Evolutionary conservation across 2,329 filamentous ascomycete species (phyloP), one percentile per base, ranked within the genome.

Genomic region (Exophiala sideris): DNA sequence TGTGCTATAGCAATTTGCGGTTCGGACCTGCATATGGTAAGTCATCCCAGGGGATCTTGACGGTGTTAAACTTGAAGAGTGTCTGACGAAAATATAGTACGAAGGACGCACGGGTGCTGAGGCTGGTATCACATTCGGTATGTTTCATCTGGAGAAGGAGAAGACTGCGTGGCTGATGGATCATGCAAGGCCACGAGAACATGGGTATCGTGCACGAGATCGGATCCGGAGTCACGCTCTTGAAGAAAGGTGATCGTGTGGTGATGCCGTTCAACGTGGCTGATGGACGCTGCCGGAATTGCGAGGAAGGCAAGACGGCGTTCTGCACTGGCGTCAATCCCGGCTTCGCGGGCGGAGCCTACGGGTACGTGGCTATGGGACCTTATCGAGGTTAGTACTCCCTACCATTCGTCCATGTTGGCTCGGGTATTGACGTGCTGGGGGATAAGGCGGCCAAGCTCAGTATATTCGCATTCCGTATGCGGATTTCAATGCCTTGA

Each of bases 241-340:
- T 86, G 12, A 79, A 85, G 62, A 81, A 83, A 59, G 82, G 83
- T 2, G 83, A 86, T 57, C 76, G 83, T 1, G 79, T 86, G 3
- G 82, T 86, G 2, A 77, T 86, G 67, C 83, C 83, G 0, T 86
- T 85, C 71, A 85, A 85, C 51, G 82, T 85, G 1, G 82, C 82
- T 5, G 81, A 84, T 60, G 82, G 82, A 1, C 74, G 82, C 10
- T 86, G 83, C 66, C 75, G 77, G 14, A 85, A 85, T 61, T 85
- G 83, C 54, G 83, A 86, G 62, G 80, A 85, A 59, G 82, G 83
- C 2, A 77, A 76, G 54, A 86, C 83, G 1, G 83, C 82, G 0
- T 86, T 86, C 62, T 86, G 83, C 65, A 86, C 83, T 0, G 83
- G 83, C 53, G 78, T 83, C 2, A 83, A 83, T 61, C 79, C 79